Base-by-base conservation (phyloP, 1,284 basidiomycete species). In the Moesziomyces antarcticus region DNA sequence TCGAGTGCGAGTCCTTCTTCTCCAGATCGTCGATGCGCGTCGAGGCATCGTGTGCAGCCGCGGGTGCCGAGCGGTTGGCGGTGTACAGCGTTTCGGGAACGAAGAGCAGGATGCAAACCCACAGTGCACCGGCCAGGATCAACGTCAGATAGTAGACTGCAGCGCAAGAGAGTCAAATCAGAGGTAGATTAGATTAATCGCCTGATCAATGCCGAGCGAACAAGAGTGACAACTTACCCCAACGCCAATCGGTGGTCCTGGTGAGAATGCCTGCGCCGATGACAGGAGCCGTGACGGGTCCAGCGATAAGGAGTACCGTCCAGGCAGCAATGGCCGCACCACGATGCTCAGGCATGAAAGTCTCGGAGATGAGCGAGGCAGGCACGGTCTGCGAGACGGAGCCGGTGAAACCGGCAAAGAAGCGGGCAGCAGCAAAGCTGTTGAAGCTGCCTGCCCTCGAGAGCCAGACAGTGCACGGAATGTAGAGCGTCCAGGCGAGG, bases 61-160 rank as follows among this genome's bases (percentile, higher is more conserved):
- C 21, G 16, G 33, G 16, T 21, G 57, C 54, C 9, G 52, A 16
- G 2, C 40, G n/a, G 56, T 58, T 62, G 42, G 42, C 13, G 35
- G 61, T 75, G 82, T 84, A 85, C 22, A 81, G 74, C 0, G 85
- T 85, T 58, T 85, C 84, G 11, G 84, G 84, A 4, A 83, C 78
- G 47, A 85, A 57, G 51, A 82, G 66, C 24, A 82, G 46, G 60
- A 85, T 66, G 52, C 81, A 67, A 20, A 79, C 37, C 46, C 81
- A 61, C 24, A 80, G 77, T 2, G 77, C 51, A 6, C 78, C 81
- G 18, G 75, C 81, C 9, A 85, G 69, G 40, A 75, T 83, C 14
- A 84, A 62, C 54, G 71, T 68, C 56, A 85, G 62, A 76, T 83
- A 84, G 77, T 82, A 85, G 30, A 84, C 50, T 62, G 52, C 24